Evolutionary conservation across 2,329 filamentous ascomycete species (phyloP).

Genomic region (Cordyceps tenuipes): DNA sequence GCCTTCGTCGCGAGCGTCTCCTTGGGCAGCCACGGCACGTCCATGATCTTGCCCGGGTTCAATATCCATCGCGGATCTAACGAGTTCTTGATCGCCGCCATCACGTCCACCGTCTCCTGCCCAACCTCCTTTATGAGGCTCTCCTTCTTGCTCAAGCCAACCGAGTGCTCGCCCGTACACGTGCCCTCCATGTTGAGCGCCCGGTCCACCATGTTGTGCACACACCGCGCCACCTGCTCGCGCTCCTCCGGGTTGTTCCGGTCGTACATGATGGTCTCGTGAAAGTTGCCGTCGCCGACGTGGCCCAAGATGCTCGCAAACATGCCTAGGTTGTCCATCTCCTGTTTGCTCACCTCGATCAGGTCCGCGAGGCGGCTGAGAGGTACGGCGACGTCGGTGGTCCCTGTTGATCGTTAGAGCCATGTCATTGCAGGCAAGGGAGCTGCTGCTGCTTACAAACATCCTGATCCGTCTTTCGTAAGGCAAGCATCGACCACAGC

Average conservation of each 20-base stretch:
- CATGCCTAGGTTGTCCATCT: conserved; percentile 76
- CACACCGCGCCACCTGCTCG: conserved; percentile 68
- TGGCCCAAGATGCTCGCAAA: conserved; percentile 86
- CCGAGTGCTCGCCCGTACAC: conserved; percentile 80
- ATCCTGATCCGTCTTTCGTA: conserved; percentile 57
- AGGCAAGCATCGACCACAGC: conserved; percentile 72
- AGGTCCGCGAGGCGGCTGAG: conserved; percentile 68
- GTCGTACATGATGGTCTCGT: conserved; percentile 86
- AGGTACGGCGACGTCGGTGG: conserved; percentile 76
- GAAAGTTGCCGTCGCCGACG: conserved; percentile 91
- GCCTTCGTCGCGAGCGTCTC: conserved; percentile 14
- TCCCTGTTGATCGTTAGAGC: conserved; percentile 39
- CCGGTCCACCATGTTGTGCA: conserved; percentile 85
- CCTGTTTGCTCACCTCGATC: conserved; percentile 76
- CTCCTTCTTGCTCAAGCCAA: conserved; percentile 81
- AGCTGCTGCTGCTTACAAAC: conserved; percentile 30
- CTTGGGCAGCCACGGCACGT: conserved; percentile 39
- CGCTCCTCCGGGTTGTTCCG: conserved; percentile 58
- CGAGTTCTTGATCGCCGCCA: conserved; percentile 75
- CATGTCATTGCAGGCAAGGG: not conserved
- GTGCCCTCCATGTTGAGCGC: conserved; percentile 92
- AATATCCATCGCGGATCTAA: conserved; percentile 82
- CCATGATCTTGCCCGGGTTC: conserved; percentile 90
- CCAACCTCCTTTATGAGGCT: conserved; percentile 73
- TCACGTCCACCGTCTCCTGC: conserved; percentile 69